These are phyloP conservation scores for Golubevia pallescens DNA, from an alignment of 1,284 basidiomycete species.

Conservation along the genomic window DNA sequence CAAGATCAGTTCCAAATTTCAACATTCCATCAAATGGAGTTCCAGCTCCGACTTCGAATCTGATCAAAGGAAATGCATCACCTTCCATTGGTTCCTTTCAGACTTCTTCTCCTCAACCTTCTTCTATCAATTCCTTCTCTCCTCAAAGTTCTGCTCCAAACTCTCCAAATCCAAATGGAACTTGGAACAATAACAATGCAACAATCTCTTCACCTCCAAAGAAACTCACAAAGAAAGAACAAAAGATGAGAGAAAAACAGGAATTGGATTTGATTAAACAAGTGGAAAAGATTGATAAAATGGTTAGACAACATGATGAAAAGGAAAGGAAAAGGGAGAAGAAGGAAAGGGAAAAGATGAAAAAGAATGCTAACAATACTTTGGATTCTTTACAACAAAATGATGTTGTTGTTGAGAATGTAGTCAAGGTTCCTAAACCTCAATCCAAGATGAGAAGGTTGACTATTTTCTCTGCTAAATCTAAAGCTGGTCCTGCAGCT, in stretches of 20 bases:
- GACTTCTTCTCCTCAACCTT: too few relatives aligned
- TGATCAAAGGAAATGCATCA: too few relatives aligned
- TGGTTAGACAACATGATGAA: conserved; percentile 38
- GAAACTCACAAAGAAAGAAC: conserved; percentile 25
- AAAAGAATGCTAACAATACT: background rate
- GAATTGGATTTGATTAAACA: conserved; percentile 38
- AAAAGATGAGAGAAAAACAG: conserved; percentile 33
- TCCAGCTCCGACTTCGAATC: too few relatives aligned
- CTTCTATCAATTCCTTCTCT: too few relatives aligned
- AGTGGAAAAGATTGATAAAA: conserved; percentile 25
- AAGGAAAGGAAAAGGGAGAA: conserved; percentile 24
- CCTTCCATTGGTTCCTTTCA: too few relatives aligned
- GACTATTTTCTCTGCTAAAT: conserved; percentile 25
- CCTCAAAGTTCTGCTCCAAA: too few relatives aligned
- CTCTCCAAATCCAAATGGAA: too few relatives aligned
- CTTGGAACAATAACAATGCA: too few relatives aligned
- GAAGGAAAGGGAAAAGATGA: conserved; percentile 18
- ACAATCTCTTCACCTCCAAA: conserved; percentile 10
- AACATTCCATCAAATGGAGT: too few relatives aligned
- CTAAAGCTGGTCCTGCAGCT: conserved; percentile 3
- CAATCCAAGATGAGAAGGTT: conserved; percentile 7
- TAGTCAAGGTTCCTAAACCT: too few relatives aligned
- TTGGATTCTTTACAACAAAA: conserved; percentile 9
- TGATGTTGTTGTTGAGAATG: conserved; percentile 11
- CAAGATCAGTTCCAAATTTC: too few relatives aligned